Base-by-base conservation (phyloP, 257 asterid genomes). In the Nicotiana paniculata region DNA sequence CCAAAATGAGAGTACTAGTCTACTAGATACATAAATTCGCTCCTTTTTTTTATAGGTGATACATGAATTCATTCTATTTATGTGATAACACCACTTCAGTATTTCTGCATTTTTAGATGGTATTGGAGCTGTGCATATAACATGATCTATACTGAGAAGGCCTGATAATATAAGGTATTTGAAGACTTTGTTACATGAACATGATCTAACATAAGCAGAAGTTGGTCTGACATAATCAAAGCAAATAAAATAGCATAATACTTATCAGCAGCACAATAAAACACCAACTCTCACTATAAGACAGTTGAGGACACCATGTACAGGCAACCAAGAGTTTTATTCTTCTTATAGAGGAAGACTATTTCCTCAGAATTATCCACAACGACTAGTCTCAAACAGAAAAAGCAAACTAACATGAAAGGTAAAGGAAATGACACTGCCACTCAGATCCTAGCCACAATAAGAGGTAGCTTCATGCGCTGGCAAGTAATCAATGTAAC, bases 201-300 rank as follows among this genome's bases (percentile, higher is more conserved):
- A 24, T 46, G 13, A 46, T 72, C 79, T 24, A 48, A 46, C 21
- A 48, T 72, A 46, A 46, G 39, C 24, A 72, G 46, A 21, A 72
- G 39, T 12, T 46, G 6, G 21, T 43, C 61, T 24, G 79, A 24
- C 37, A 72, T 46, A 72, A 46, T 72, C 39, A 72, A 72, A 72
- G 61, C 24, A 26, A 24, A 46, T 72, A 46, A 33, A 66, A 32
- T 43, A 10, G 15, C 61, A 46, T 46, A 46, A 43, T 6, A 74
- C 79, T 74, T 24, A 74, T 74, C 79, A 74, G 33, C 61, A 48
- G 79, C 39, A 74, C 79, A 74, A 48, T 48, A 6, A 33, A 74
- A 46, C 26, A 13, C 9, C 63, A 74, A 26, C 79, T 48, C 63
- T 48, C 63, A 51, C 63, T 74, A 74, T 7, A 66, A 66, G 74